These are phyloP conservation scores for Pelargonium citronellum DNA, from an alignment of 441 rosid species.

Conservation along the genomic window DNA sequence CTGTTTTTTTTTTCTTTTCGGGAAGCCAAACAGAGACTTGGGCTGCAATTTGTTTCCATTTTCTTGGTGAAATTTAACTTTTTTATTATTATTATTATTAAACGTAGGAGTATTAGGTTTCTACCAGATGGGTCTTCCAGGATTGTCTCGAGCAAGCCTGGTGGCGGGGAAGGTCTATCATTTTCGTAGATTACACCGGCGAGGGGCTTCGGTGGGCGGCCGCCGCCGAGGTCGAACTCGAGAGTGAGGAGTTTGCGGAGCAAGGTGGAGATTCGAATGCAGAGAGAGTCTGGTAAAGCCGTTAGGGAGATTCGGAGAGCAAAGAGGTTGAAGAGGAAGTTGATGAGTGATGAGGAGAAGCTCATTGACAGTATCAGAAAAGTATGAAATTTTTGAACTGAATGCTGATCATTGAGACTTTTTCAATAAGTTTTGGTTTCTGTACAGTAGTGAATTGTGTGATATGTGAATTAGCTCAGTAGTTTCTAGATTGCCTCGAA, in stretches of 20 bases:
- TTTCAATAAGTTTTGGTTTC: no score
- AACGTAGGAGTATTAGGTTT: conserved; percentile 33
- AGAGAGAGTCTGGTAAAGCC: conserved; percentile 83
- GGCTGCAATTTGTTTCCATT: not conserved
- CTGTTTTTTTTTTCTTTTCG: not conserved
- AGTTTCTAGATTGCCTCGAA: no score
- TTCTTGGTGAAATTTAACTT: conserved; percentile 9
- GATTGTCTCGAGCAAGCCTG: conserved; percentile 14
- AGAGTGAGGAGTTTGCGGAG: conserved; percentile 88
- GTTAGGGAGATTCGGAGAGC: conserved; percentile 87
- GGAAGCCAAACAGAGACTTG: not conserved
- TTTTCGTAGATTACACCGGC: conserved; percentile 15
- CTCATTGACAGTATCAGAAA: conserved; percentile 87
- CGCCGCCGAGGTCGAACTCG: conserved; percentile 65
- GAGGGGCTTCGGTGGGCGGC: conserved; percentile 33
- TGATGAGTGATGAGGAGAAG: conserved; percentile 97
- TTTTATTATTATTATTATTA: conserved; percentile 4
- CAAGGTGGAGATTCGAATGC: conserved; percentile 87
- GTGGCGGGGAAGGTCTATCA: conserved; percentile 17
- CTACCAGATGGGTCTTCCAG: conserved; percentile 26
- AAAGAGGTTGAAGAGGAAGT: conserved; percentile 75
- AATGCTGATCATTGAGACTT: no score
- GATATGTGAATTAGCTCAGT: no score
- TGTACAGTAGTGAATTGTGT: no score
- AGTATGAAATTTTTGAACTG: conserved; percentile 30